Percentiles rank a stretch among this genome's conserved stretches.
These are phyloP conservation scores for Triticum aestivum DNA, from an alignment of 176 grass and related monocot genomes.

Conservation along the genomic window DNA sequence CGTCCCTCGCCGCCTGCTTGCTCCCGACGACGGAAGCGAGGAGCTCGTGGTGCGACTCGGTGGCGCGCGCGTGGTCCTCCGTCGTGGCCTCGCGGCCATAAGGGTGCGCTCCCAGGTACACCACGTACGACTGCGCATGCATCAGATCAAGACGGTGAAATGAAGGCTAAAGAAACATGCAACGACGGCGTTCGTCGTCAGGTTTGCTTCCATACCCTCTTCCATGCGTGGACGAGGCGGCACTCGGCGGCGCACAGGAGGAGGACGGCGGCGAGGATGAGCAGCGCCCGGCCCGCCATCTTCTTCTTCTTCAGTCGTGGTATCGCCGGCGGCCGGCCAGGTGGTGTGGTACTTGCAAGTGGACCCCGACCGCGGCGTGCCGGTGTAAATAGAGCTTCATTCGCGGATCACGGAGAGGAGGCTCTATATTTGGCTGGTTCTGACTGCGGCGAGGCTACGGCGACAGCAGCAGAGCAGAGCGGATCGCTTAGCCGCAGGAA, in stretches of 20 bases:
- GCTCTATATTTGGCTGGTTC: slow-evolving; percentile 34
- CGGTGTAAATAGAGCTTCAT: slow-evolving; percentile 29
- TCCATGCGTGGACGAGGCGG: slow-evolving; percentile 29
- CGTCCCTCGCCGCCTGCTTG: slow-evolving; percentile 35
- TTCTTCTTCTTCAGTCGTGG: background rate
- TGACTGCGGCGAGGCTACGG: background rate
- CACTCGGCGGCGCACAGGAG: slow-evolving; percentile 30
- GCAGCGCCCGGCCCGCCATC: slow-evolving; percentile 22
- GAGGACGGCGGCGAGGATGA: background rate
- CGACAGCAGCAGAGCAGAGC: background rate
- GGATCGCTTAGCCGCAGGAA: slow-evolving; percentile 26
- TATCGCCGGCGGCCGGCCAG: background rate
- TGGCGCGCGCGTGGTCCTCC: slow-evolving; percentile 36
- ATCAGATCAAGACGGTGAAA: background rate
- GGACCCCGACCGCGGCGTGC: background rate
- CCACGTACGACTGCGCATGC: slow-evolving; percentile 59
- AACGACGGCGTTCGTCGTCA: background rate
- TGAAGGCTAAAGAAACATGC: background rate
- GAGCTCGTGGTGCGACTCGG: slow-evolving; percentile 61
- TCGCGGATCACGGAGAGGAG: background rate
- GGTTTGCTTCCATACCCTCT: slow-evolving; percentile 21
- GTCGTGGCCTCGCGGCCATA: slow-evolving; percentile 29
- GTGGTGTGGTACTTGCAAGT: background rate
- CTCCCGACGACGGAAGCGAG: slow-evolving; percentile 51
- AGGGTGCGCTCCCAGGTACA: slow-evolving; percentile 69